Evolutionary conservation across 495 filamentous ascomycete species (phyloP), one percentile per base, ranked within the genome.

Genomic region (Talaromyces wortmannii): DNA sequence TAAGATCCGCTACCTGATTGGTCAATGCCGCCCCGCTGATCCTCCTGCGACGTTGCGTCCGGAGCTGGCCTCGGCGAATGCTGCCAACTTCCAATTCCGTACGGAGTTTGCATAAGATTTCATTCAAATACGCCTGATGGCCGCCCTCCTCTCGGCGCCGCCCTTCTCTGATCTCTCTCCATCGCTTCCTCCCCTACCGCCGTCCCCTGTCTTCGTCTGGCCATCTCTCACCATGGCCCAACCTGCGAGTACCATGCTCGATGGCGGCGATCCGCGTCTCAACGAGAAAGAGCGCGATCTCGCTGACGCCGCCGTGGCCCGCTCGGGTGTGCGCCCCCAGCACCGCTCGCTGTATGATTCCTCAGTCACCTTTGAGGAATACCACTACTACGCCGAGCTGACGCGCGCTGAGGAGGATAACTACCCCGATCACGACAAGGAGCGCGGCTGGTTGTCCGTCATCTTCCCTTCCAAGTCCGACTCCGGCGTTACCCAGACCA

Each of bases 361-460:
- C 7, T 60, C 36, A 31, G 63, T 73, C 49, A 61, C 70, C 7
- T 69, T 74, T 48, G 71, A 74, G 55, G 70, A 74, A 52, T 74
- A 71, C 50, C 42, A 63, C 45, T 61, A 72, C 57, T 74, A 74
- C 59, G 71, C 71, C 17, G 48, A 61, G 33, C 52, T 57, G 11
- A 63, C 67, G 7, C 67, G 67, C 13, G 58, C 47, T 6, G 63
- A 68, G 50, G 67, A 70, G 42, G 61, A 64, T 1, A 55, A 23
- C 53, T 44, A 56, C 7, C 32, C 44, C 18, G 53, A 50, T 36
- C 45, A 50, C 45, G 53, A 49, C 32, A 29, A 29, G 30, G 60
- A 65, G 50, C 61, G 50, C n/a, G 62, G 62, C 5, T 47, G 56
- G 31, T 16, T 65, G 11, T 60, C 57, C 11, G 52, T 65, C 31